These are phyloP conservation scores for Leishmania aethiopica DNA, from an alignment of 208 protist genomes.

Conservation along the genomic window DNA sequence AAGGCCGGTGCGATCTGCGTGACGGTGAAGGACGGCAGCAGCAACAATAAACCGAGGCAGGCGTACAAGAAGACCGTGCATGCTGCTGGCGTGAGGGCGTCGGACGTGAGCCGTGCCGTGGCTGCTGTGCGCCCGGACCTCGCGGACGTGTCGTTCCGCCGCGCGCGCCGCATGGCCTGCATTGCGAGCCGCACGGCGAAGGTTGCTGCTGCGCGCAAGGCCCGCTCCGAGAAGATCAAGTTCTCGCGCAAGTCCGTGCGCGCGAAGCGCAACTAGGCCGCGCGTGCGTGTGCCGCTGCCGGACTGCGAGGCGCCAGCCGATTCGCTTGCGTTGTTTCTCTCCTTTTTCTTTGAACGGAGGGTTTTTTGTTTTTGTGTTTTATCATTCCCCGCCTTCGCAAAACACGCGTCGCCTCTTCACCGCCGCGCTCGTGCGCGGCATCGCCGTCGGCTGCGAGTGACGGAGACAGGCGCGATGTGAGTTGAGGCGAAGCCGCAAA, in stretches of 20 bases:
- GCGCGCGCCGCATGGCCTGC: slow-evolving; percentile 72
- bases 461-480: slow-evolving; percentile 65
- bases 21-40: slow-evolving; percentile 74
- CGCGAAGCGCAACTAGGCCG: slow-evolving; percentile 58
- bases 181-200: slow-evolving; percentile 63
- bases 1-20: slow-evolving; percentile 73
- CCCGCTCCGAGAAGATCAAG: slow-evolving; percentile 66
- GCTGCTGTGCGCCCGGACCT: slow-evolving; percentile 83
- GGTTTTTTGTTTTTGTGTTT: no score
- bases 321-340: slow-evolving; percentile 15
- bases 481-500: slow-evolving; percentile 58
- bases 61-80: slow-evolving; percentile 72
- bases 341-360: neutral
- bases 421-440: slow-evolving; percentile 37
- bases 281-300: neutral
- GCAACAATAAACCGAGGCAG: slow-evolving; percentile 81
- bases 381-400: no score
- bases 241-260: slow-evolving; percentile 82
- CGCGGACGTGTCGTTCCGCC: slow-evolving; percentile 77
- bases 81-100: slow-evolving; percentile 76
- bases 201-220: slow-evolving; percentile 79
- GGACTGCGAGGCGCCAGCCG: neutral
- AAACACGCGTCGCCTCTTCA: no score
- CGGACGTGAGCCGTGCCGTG: slow-evolving; percentile 67
- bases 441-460: slow-evolving; percentile 73